phyloP scores from a whole-genome alignment of 192 early-diverging fungal species.

The Endogone sp. region DNA sequence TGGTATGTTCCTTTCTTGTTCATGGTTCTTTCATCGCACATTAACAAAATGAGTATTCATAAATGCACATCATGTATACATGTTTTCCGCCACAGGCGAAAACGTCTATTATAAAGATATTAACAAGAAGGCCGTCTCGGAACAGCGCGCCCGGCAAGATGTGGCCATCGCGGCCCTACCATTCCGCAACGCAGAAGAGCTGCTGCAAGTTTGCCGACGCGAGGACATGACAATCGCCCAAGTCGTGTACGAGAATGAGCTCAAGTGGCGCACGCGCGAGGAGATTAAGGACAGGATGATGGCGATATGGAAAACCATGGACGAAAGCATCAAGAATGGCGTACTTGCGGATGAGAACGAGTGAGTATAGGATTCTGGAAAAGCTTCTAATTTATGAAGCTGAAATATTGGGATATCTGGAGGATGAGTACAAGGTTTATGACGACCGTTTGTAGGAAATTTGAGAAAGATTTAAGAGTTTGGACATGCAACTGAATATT shows the following conservation, averaged over 20 bases:
- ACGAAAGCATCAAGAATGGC: slow-evolving; percentile 76
- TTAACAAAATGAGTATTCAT: slow-evolving; percentile 34
- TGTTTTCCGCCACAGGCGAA: slow-evolving; percentile 7
- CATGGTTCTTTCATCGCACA: slow-evolving; percentile 61
- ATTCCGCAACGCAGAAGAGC: slow-evolving; percentile 72
- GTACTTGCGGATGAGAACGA: slow-evolving; percentile 43
- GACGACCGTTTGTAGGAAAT: no score
- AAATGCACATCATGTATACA: slow-evolving; percentile 17
- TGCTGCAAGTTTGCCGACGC: slow-evolving; percentile 77
- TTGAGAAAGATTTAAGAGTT: no score
- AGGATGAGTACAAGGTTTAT: no score
- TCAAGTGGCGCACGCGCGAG: slow-evolving; percentile 80
- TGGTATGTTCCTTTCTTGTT: slow-evolving; percentile 20
- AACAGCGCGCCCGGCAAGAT: slow-evolving; percentile 63
- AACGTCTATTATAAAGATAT: slow-evolving; percentile 45
- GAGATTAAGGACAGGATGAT: slow-evolving; percentile 74
- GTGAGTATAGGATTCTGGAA: not conserved
- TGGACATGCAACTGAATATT: no score
- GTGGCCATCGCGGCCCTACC: slow-evolving; percentile 77
- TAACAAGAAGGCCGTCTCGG: slow-evolving; percentile 24
- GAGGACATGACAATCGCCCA: slow-evolving; percentile 91
- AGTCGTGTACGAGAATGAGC: slow-evolving; percentile 91
- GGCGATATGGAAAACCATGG: slow-evolving; percentile 92
- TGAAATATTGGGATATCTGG: no score
- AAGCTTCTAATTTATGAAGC: no score